Conservation (phyloP, 176 grass and related monocot genomes). For the Ensete ventricosum region DNA sequence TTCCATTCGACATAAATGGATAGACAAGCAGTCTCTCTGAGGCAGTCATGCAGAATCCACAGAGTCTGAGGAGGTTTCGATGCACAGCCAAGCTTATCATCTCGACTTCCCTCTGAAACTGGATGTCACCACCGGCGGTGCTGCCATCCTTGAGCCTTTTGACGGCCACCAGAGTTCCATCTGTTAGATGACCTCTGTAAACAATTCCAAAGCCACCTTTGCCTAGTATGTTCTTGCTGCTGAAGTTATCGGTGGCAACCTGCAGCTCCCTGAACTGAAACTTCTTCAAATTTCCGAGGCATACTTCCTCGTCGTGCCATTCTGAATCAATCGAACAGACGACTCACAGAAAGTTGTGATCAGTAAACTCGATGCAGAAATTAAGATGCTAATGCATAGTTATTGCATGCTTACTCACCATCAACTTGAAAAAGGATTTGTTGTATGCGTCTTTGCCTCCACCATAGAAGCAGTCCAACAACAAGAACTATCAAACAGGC, state of each 20-base stretch:
- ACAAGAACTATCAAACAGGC: constrained; percentile 46
- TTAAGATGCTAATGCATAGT: background rate
- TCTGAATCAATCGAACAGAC: constrained; percentile 24
- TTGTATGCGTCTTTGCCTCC: constrained; percentile 49
- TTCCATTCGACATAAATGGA: constrained; percentile 96
- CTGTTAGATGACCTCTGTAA: constrained; percentile 65
- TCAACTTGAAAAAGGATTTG: constrained; percentile 79
- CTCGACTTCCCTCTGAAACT: constrained; percentile 86
- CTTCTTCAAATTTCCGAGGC: constrained; percentile 64
- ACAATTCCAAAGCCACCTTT: constrained; percentile 93
- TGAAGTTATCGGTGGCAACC: constrained; percentile 70
- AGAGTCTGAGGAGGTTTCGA: constrained; percentile 68
- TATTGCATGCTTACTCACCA: constrained; percentile 24
- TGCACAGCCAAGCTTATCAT: constrained; percentile 97
- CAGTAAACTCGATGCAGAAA: no score
- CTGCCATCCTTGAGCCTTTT: constrained; percentile 94
- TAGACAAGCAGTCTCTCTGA: constrained; percentile 93
- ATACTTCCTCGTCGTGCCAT: constrained; percentile 48
- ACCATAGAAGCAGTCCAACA: constrained; percentile 55
- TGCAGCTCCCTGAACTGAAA: constrained; percentile 82
- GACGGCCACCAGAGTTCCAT: constrained; percentile 78
- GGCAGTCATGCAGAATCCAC: constrained; percentile 85
- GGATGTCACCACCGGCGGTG: constrained; percentile 58
- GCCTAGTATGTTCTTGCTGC: constrained; percentile 78
- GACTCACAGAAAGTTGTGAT: no score